A percentile compares a stretch with the other conserved stretches of the same genome.
phyloP scores from a whole-genome alignment of 805 yeast genomes.

The Ogataea methanolica region DNA sequence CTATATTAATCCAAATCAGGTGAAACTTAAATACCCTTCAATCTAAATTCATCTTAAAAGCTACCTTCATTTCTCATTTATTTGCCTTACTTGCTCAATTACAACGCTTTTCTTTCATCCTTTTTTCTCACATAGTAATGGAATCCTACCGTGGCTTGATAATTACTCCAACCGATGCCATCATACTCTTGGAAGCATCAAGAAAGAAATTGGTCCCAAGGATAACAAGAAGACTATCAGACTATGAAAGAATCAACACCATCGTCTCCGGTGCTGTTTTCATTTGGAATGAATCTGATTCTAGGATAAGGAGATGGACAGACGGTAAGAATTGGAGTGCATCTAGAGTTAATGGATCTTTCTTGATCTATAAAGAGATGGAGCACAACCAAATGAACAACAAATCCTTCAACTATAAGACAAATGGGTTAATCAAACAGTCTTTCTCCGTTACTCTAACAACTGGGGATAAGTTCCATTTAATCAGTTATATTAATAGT shows the following conservation, averaged over 20 bases:
- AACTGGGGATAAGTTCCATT: constrained; percentile 50
- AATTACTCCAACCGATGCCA: constrained; percentile 55
- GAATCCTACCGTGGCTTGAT: constrained; percentile 61
- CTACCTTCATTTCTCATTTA: too few species aligned
- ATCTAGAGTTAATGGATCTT: constrained; percentile 61
- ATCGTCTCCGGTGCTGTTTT: constrained; percentile 59
- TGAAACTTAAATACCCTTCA: too few species aligned
- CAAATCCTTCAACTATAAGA: constrained; percentile 37
- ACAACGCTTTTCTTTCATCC: too few species aligned
- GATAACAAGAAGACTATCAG: constrained; percentile 54
- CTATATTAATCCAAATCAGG: too few species aligned
- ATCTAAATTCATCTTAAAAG: too few species aligned
- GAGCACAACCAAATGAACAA: constrained; percentile 27
- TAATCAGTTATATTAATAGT: constrained; percentile 48
- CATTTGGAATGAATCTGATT: constrained; percentile 68
- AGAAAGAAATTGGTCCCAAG: constrained; percentile 51
- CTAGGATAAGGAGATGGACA: constrained; percentile 75
- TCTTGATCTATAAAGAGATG: constrained; percentile 60
- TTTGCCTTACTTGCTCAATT: too few species aligned
- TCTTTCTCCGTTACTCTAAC: constrained; percentile 54
- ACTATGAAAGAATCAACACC: constrained; percentile 42
- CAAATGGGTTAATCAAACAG: constrained; percentile 59
- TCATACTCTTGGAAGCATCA: constrained; percentile 62
- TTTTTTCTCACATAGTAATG: too few species aligned
- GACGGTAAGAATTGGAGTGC: constrained; percentile 75